These are phyloP conservation scores for Diaporthe sp. DNA, from an alignment of 2,329 filamentous ascomycete species.

Conservation along the genomic window DNA sequence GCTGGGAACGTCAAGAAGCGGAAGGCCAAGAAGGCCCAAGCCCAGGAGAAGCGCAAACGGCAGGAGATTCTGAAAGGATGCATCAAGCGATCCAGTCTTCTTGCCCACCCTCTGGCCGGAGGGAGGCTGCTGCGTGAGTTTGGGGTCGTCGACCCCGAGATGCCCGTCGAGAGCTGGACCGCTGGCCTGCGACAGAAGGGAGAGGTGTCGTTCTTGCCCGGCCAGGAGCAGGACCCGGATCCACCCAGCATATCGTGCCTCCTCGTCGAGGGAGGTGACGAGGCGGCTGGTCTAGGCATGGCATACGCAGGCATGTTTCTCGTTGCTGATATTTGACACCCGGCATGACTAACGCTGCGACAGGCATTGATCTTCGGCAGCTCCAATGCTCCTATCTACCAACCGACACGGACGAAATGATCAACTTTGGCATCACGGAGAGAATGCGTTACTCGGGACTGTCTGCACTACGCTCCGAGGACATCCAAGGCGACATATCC, in stretches of 20 bases:
- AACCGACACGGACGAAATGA: conserved; percentile 58
- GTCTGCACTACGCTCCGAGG: conserved; percentile 37
- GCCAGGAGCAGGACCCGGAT: conserved; percentile 45
- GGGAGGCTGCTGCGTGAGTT: conserved; percentile 53
- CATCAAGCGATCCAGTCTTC: conserved; percentile 53
- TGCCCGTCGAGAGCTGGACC: conserved; percentile 55
- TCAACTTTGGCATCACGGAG: conserved; percentile 28
- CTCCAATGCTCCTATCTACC: conserved; percentile 59
- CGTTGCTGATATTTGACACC: background rate
- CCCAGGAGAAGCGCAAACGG: conserved; percentile 42
- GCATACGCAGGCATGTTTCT: conserved; percentile 51
- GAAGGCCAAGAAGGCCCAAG: conserved; percentile 56
- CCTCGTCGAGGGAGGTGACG: conserved; percentile 56
- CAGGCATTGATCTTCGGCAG: conserved; percentile 53
- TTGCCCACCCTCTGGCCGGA: conserved; percentile 50
- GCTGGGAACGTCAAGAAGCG: conserved; percentile 66
- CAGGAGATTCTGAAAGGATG: conserved; percentile 28
- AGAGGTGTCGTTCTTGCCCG: conserved; percentile 51
- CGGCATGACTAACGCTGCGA: conserved; percentile 35
- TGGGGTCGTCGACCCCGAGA: conserved; percentile 49
- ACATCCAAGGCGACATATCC: conserved; percentile 56
- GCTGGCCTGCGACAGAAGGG: conserved; percentile 57
- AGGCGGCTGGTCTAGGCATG: conserved; percentile 56
- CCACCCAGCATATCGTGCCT: conserved; percentile 56
- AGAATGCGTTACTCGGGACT: conserved; percentile 17